Evolutionary conservation across 129 eudicot genomes (phyloP).

Genomic region (Centella asiatica): DNA sequence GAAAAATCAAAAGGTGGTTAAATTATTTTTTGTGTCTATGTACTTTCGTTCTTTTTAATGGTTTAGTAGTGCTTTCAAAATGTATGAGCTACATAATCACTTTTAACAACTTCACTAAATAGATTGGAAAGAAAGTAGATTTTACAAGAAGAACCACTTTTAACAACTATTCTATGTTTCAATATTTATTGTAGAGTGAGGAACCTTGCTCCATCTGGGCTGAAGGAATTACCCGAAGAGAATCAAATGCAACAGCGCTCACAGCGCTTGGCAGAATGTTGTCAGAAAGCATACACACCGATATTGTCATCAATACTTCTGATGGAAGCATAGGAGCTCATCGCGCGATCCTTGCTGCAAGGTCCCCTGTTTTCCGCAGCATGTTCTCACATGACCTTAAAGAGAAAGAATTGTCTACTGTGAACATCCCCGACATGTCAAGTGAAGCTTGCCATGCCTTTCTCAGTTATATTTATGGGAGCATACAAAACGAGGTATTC

Average conservation of each 20-base stretch:
- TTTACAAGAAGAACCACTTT: too few relatives aligned
- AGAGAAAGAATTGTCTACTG: slow-evolving; percentile 70
- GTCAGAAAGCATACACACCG: slow-evolving; percentile 78
- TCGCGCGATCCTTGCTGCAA: slow-evolving; percentile 82
- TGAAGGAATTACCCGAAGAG: slow-evolving; percentile 36
- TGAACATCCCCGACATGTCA: slow-evolving; percentile 87
- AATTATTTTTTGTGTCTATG: background rate
- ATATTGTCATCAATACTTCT: slow-evolving; percentile 63
- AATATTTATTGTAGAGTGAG: slow-evolving; percentile 37
- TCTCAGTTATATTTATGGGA: slow-evolving; percentile 66
- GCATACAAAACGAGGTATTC: slow-evolving; percentile 48
- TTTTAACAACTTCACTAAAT: background rate
- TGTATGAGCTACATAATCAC: background rate
- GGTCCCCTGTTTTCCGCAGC: slow-evolving; percentile 86
- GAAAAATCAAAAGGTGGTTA: background rate
- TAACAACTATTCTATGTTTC: background rate
- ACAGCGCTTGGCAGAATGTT: slow-evolving; percentile 68
- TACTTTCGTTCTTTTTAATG: too few relatives aligned
- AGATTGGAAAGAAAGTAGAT: background rate
- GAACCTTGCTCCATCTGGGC: slow-evolving; percentile 75
- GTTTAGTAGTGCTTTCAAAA: background rate
- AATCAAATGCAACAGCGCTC: slow-evolving; percentile 51
- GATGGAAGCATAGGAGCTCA: slow-evolving; percentile 79
- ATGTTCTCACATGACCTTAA: slow-evolving; percentile 85
- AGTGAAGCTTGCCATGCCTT: slow-evolving; percentile 66